Percentiles rank a stretch among this genome's conserved stretches.
These are phyloP conservation scores for Jaltomata sinuosa DNA, from an alignment of 257 asterid species.

Conservation along the genomic window DNA sequence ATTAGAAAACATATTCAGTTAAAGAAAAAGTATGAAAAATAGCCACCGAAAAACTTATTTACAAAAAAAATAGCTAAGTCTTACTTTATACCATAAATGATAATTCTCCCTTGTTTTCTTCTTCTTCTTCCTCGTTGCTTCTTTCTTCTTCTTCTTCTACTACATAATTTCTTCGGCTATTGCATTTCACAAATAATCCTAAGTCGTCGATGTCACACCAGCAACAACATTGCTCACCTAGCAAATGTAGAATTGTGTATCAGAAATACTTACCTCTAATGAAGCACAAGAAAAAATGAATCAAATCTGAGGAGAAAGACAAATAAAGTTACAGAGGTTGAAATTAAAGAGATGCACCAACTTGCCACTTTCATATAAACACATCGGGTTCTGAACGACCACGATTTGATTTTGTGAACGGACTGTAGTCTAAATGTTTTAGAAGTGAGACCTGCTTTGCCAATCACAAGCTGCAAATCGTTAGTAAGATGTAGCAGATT, in stretches of 20 bases:
- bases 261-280: neutral
- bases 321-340: neutral
- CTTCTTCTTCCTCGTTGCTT: too few relatives aligned
- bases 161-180: neutral
- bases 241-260: neutral
- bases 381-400: slow-evolving; percentile 87
- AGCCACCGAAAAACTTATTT: too few relatives aligned
- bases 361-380: slow-evolving; percentile 82
- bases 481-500: slow-evolving; percentile 7
- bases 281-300: neutral
- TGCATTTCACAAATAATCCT: neutral
- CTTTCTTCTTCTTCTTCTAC: too few relatives aligned
- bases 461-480: neutral
- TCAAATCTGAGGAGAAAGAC: neutral
- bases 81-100: too few relatives aligned
- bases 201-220: slow-evolving; percentile 52
- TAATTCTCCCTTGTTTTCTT: too few relatives aligned
- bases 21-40: too few relatives aligned
- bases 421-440: slow-evolving; percentile 30
- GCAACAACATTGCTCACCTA: slow-evolving; percentile 87
- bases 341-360: slow-evolving; percentile 35
- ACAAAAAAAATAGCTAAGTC: too few relatives aligned
- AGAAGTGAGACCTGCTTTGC: neutral
- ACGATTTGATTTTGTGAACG: slow-evolving; percentile 71
- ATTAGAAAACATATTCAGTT: too few relatives aligned